phyloP scores from a whole-genome alignment of 306 rosid genomes.

The Ormosia semicastrata region DNA sequence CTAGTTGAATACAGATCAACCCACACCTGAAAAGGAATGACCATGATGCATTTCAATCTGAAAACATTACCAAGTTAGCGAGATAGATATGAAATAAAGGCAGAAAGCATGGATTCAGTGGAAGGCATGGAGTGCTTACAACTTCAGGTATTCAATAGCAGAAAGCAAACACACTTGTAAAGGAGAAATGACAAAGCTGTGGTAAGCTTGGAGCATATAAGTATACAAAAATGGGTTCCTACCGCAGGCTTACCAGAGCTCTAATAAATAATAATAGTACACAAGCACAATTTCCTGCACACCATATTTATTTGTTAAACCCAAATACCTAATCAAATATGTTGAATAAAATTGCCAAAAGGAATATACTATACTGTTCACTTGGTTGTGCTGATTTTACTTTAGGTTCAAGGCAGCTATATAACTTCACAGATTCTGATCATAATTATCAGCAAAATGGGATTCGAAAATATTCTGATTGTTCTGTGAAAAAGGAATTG shows the following conservation, averaged over 20 bases:
- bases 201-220: not conserved
- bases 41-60: not conserved
- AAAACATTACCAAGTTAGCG: not conserved
- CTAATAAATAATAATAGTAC: not conserved
- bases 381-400: constrained; percentile 1
- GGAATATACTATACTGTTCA: not conserved
- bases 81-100: not conserved
- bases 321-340: not conserved
- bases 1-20: constrained; percentile 69
- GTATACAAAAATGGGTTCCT: not conserved
- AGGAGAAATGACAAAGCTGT: constrained; percentile 3
- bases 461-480: constrained; percentile 2
- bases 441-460: not conserved
- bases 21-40: constrained; percentile 61
- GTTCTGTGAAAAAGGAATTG: not conserved
- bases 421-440: not conserved
- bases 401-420: not conserved
- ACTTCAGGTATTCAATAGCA: constrained; percentile 3
- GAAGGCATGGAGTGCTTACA: not conserved
- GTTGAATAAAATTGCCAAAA: not conserved
- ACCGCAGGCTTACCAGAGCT: not conserved
- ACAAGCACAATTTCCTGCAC: not conserved
- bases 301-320: not conserved
- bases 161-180: not conserved
- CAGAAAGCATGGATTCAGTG: not conserved